Conservation (phyloP, 257 asterid genomes). For the Solanum sitiens region DNA sequence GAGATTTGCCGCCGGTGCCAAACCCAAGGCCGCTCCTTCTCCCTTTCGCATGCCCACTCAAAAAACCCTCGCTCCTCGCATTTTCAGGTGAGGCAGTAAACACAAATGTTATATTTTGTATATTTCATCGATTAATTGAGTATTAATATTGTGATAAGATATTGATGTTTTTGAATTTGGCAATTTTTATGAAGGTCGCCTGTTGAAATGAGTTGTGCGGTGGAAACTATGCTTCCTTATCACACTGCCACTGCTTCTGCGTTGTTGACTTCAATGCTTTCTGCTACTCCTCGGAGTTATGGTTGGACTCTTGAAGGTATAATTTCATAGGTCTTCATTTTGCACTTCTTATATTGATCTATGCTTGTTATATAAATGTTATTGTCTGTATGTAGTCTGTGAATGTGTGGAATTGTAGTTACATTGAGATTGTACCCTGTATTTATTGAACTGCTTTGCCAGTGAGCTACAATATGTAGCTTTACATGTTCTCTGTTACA, state of each 20-base stretch:
- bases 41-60: conserved; percentile 57
- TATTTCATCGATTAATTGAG: background rate
- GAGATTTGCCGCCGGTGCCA: conserved; percentile 31
- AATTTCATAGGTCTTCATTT: background rate
- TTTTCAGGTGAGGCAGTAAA: conserved; percentile 41
- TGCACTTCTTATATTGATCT: background rate
- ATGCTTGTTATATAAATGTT: background rate
- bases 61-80: conserved; percentile 56
- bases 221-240: conserved; percentile 72
- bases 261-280: conserved; percentile 76
- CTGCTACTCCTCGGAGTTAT: conserved; percentile 53
- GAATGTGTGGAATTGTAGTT: background rate
- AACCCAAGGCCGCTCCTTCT: conserved; percentile 35
- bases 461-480: background rate
- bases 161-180: background rate
- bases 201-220: conserved; percentile 62
- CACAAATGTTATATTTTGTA: background rate
- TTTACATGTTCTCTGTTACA: background rate
- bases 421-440: background rate
- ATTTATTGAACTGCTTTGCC: background rate
- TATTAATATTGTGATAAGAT: background rate
- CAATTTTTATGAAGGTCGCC: conserved; percentile 37
- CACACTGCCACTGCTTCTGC: conserved; percentile 91
- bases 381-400: background rate
- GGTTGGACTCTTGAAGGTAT: conserved; percentile 91